Percentiles rank a stretch among this genome's conserved stretches.
Evolutionary conservation across 768 basidiomycete genomes (phyloP).

Genomic region (Leccinum uliginosum): DNA sequence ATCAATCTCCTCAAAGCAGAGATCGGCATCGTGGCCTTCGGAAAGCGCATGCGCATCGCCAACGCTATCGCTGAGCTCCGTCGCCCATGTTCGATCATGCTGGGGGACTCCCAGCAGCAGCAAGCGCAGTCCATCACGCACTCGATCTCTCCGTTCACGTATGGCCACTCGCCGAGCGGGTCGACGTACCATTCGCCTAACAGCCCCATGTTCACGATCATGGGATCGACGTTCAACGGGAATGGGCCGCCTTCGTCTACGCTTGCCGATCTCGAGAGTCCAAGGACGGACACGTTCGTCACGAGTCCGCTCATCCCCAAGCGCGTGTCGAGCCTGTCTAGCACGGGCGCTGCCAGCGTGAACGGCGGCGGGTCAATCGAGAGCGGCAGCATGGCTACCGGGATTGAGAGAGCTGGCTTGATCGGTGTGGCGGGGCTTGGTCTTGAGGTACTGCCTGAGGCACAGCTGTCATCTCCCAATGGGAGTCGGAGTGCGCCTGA

Average conservation of each 20-base stretch:
- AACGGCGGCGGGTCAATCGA: constrained; percentile 23
- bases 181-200: constrained; percentile 44
- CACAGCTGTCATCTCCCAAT: constrained; percentile 58
- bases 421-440: constrained; percentile 26
- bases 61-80: constrained; percentile 90
- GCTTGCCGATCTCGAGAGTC: constrained; percentile 32
- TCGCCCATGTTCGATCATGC: constrained; percentile 59
- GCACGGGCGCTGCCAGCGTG: constrained; percentile 20
- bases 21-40: constrained; percentile 90
- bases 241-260: constrained; percentile 21
- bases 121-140: constrained; percentile 28
- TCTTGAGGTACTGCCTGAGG: constrained; percentile 36
- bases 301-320: constrained; percentile 16
- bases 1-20: constrained; percentile 87
- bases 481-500: constrained; percentile 45
- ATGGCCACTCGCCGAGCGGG: constrained; percentile 33
- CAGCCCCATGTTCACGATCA: constrained; percentile 33
- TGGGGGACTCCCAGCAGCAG: constrained; percentile 42
- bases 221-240: constrained; percentile 27
- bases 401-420: constrained; percentile 19
- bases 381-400: constrained; percentile 13
- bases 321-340: constrained; percentile 28
- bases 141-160: constrained; percentile 28
- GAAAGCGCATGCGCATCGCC: constrained; percentile 89
- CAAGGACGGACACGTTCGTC: constrained; percentile 15